Evolutionary conservation across 2,329 filamentous ascomycete genomes (phyloP).

Genomic region (Colletotrichum tanaceti): DNA sequence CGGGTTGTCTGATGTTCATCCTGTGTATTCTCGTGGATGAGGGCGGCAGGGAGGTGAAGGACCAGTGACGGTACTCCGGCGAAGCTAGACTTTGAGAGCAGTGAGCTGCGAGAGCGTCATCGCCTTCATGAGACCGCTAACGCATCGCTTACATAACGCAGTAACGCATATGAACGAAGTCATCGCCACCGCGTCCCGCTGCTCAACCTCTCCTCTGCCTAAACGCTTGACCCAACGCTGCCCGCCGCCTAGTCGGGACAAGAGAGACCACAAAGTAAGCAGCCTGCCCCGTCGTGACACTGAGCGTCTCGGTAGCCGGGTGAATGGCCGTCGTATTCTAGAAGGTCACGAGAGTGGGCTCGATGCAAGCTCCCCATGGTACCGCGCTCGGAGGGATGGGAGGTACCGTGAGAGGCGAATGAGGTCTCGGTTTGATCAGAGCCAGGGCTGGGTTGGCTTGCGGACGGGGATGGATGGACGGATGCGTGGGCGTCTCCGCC

Average conservation of each 20-base stretch:
- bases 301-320: constrained; percentile 14
- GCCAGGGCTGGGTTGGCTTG: neutral
- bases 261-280: neutral
- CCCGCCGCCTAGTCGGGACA: neutral
- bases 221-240: neutral
- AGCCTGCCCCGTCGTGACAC: neutral
- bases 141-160: neutral
- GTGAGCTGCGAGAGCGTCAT: neutral
- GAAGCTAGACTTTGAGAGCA: neutral
- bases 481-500: neutral
- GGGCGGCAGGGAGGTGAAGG: constrained; percentile 24
- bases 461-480: neutral
- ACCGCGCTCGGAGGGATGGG: neutral
- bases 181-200: constrained; percentile 14
- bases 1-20: constrained; percentile 53
- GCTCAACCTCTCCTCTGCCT: neutral
- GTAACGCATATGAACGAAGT: constrained; percentile 2
- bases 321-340: constrained; percentile 9
- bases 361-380: constrained; percentile 3
- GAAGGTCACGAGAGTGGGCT: constrained; percentile 14
- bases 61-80: neutral
- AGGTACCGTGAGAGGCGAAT: neutral
- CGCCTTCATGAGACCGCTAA: neutral
- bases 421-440: neutral
- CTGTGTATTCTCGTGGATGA: constrained; percentile 42